Evolutionary conservation across 192 early-diverging fungal species (phyloP).

Genomic region (Physocladia obscura): DNA sequence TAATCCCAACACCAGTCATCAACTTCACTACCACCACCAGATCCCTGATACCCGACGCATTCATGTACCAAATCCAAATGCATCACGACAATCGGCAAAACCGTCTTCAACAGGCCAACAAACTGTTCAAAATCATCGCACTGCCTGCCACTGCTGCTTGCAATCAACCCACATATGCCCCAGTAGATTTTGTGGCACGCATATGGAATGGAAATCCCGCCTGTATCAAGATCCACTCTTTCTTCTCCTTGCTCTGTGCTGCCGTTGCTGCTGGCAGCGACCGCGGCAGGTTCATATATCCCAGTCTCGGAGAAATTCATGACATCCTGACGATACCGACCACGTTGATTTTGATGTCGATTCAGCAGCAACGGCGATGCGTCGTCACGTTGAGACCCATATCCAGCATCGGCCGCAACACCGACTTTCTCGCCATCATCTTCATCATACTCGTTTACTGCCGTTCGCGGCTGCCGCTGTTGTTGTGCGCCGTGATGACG

Average conservation of each 20-base stretch:
- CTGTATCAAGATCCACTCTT: too few species aligned
- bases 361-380: too few species aligned
- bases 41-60: neutral
- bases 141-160: neutral
- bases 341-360: too few species aligned
- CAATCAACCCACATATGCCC: conserved; percentile 14
- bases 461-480: too few species aligned
- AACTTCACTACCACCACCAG: neutral
- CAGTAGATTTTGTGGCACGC: conserved; percentile 37
- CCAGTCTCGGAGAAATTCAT: too few species aligned
- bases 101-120: conserved; percentile 21
- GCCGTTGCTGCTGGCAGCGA: neutral
- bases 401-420: too few species aligned
- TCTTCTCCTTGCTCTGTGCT: neutral
- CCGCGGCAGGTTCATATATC: neutral
- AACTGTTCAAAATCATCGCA: conserved; percentile 7
- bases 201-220: conserved; percentile 30
- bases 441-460: too few species aligned
- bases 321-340: too few species aligned
- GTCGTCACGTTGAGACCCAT: too few species aligned
- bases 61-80: conserved; percentile 13
- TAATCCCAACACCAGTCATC: neutral
- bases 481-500: too few species aligned
- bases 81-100: conserved; percentile 34
- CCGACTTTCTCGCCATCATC: too few species aligned